Evolutionary conservation across 2,329 filamentous ascomycete genomes (phyloP).

Genomic region (Aspergillus sp.): DNA sequence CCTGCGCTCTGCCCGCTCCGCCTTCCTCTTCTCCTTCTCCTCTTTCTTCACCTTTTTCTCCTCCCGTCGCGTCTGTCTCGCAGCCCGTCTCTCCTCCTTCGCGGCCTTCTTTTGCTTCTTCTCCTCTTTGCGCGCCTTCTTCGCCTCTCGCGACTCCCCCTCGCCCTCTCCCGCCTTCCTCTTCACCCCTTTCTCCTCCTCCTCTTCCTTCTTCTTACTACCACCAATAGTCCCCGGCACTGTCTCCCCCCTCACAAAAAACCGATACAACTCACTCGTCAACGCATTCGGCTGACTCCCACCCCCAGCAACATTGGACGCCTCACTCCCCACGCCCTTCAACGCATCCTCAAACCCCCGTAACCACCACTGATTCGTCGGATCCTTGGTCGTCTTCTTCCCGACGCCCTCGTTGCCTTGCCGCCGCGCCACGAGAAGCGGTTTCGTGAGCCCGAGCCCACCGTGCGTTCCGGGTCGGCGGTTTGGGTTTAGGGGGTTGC

Average conservation of each 20-base stretch:
- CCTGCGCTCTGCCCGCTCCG: slow-evolving; percentile 27
- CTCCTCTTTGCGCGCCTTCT: slow-evolving; percentile 25
- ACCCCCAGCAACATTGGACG: slow-evolving; percentile 59
- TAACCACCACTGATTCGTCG: slow-evolving; percentile 92
- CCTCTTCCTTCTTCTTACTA: too few species aligned
- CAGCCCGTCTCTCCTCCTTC: slow-evolving; percentile 14
- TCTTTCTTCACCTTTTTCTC: slow-evolving; percentile 19
- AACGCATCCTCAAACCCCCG: slow-evolving; percentile 90
- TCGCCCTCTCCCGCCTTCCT: slow-evolving; percentile 19
- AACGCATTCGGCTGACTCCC: slow-evolving; percentile 48
- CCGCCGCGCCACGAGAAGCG: slow-evolving; percentile 80
- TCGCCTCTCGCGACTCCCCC: slow-evolving; percentile 24
- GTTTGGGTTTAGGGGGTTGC: slow-evolving; percentile 79
- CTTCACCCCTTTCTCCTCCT: slow-evolving; percentile 19
- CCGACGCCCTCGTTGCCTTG: slow-evolving; percentile 79
- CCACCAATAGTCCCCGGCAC: slow-evolving; percentile 64
- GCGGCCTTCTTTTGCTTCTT: slow-evolving; percentile 20
- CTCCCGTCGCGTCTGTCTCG: slow-evolving; percentile 1
- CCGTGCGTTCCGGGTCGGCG: slow-evolving; percentile 53
- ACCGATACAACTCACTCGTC: slow-evolving; percentile 66
- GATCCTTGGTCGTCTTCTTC: slow-evolving; percentile 63
- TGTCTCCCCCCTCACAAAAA: slow-evolving; percentile 79
- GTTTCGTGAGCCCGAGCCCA: slow-evolving; percentile 74
- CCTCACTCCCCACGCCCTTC: slow-evolving; percentile 62
- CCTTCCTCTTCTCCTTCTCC: slow-evolving; percentile 22